Evolutionary conservation across 495 filamentous ascomycete genomes (phyloP).

Genomic region (Jackrogersella minutella): DNA sequence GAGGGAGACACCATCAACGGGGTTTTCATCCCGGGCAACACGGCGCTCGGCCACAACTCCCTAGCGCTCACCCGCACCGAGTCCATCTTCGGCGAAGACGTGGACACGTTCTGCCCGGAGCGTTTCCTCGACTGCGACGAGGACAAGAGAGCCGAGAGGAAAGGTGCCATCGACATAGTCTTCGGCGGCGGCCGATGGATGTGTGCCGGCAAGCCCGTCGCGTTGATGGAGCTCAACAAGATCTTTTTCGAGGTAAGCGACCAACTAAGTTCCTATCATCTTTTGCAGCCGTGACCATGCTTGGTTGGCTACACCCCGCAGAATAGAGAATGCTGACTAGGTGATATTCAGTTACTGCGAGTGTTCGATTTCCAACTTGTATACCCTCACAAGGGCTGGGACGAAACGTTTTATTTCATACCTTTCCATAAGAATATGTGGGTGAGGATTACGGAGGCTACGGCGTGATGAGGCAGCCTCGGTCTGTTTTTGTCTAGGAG

Average conservation of each 20-base stretch:
- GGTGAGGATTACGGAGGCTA: slow-evolving; percentile 38
- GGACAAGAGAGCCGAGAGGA: slow-evolving; percentile 49
- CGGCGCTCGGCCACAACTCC: slow-evolving; percentile 54
- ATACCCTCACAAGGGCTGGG: slow-evolving; percentile 32
- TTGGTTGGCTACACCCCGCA: no score
- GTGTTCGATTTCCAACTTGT: slow-evolving; percentile 35
- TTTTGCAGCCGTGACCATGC: no score
- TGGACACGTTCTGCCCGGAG: slow-evolving; percentile 1
- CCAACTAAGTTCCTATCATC: neutral
- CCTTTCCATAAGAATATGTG: slow-evolving; percentile 43
- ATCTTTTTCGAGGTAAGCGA: slow-evolving; percentile 36
- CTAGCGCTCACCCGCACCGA: slow-evolving; percentile 47
- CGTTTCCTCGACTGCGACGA: slow-evolving; percentile 17
- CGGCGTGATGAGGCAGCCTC: neutral
- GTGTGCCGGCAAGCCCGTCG: slow-evolving; percentile 37
- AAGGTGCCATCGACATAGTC: slow-evolving; percentile 46
- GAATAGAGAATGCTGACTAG: neutral
- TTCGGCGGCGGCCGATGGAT: slow-evolving; percentile 54
- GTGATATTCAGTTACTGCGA: slow-evolving; percentile 19
- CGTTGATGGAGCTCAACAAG: slow-evolving; percentile 40
- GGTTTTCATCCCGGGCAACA: slow-evolving; percentile 55
- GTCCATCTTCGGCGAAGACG: slow-evolving; percentile 2
- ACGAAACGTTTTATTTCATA: slow-evolving; percentile 24
- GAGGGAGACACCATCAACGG: slow-evolving; percentile 59
- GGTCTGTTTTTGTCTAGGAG: neutral